Evolutionary conservation across 164 flowering plant genomes (phyloP).

Genomic region (Platanus orientalis): DNA sequence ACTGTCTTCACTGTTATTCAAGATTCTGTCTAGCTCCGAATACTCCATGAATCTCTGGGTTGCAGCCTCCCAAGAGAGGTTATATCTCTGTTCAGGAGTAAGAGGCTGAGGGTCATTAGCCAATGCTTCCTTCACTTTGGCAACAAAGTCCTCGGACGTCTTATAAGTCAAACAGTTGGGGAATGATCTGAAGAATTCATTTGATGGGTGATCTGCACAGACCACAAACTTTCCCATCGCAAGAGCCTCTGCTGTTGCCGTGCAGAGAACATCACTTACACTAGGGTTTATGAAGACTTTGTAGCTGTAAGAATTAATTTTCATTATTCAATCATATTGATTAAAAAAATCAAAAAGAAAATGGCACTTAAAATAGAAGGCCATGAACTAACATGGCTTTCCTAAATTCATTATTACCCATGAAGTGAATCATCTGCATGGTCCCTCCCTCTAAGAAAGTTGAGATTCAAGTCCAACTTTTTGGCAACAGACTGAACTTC

Average conservation of each 20-base stretch:
- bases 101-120: constrained; percentile 58
- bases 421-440: constrained; percentile 96
- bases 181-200: constrained; percentile 88
- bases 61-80: constrained; percentile 98
- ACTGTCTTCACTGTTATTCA: constrained; percentile 27
- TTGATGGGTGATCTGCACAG: constrained; percentile 97
- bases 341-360: not conserved
- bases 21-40: constrained; percentile 66
- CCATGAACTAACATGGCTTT: not conserved
- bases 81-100: constrained; percentile 71
- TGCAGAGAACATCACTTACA: constrained; percentile 61
- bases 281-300: constrained; percentile 98
- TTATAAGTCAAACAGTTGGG: constrained; percentile 96
- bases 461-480: constrained; percentile 63
- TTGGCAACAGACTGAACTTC: constrained; percentile 82
- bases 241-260: constrained; percentile 99
- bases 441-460: constrained; percentile 88
- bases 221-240: constrained; percentile 99
- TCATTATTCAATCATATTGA: not conserved
- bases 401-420: constrained; percentile 40
- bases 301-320: constrained; percentile 49
- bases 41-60: constrained; percentile 86
- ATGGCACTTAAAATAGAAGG: not conserved
- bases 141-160: constrained; percentile 88
- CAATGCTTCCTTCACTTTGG: constrained; percentile 81